phyloP scores from a whole-genome alignment of 2,329 filamentous ascomycete species.

The Phyllosticta ampelicida region DNA sequence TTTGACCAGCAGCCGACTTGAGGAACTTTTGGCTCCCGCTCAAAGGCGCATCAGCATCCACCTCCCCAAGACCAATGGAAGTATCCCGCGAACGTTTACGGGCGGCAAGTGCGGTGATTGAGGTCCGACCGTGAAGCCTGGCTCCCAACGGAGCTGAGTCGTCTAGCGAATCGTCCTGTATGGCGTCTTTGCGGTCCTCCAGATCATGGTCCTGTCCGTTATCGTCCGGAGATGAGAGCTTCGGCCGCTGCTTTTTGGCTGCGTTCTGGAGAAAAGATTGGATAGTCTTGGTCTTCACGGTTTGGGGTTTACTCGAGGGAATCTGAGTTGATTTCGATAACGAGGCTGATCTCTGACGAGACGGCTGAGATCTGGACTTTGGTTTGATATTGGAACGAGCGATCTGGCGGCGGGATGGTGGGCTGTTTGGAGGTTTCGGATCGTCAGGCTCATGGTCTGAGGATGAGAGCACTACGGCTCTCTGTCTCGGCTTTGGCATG shows the following conservation, averaged over 20 bases:
- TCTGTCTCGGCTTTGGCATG: slow-evolving; percentile 26
- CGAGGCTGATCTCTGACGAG: neutral
- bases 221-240: slow-evolving; percentile 28
- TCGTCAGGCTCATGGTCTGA: slow-evolving; percentile 11
- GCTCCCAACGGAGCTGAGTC: slow-evolving; percentile 12
- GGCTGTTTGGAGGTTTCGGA: slow-evolving; percentile 18
- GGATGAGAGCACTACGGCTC: slow-evolving; percentile 26
- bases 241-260: slow-evolving; percentile 27
- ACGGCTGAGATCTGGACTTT: neutral
- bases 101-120: slow-evolving; percentile 18
- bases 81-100: slow-evolving; percentile 18
- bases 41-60: slow-evolving; percentile 15
- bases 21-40: slow-evolving; percentile 35
- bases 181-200: slow-evolving; percentile 24
- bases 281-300: slow-evolving; percentile 31
- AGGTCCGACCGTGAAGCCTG: neutral
- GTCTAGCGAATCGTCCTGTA: slow-evolving; percentile 27
- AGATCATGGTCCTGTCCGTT: slow-evolving; percentile 25
- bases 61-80: slow-evolving; percentile 11
- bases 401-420: slow-evolving; percentile 16
- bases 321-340: neutral
- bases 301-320: slow-evolving; percentile 21
- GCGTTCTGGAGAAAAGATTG: slow-evolving; percentile 39
- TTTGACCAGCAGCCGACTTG: slow-evolving; percentile 26
- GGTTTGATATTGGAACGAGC: slow-evolving; percentile 4